Percentiles rank a stretch among this genome's conserved stretches.
phyloP scores from a whole-genome alignment of 2,329 filamentous ascomycete genomes.

The Ploettnerulaceae sp. region DNA sequence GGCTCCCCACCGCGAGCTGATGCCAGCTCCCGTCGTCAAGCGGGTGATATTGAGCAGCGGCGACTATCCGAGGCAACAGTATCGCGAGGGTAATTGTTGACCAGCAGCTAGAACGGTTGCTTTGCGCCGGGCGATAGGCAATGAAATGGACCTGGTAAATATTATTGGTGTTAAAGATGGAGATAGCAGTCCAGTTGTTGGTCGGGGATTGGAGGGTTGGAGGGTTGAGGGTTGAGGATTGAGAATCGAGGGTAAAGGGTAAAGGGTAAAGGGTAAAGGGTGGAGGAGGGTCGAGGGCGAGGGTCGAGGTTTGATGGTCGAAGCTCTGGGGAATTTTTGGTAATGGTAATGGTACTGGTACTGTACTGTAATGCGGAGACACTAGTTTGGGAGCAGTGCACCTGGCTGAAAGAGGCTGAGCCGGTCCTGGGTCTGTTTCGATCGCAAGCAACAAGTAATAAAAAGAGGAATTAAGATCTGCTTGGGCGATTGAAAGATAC shows the following conservation, averaged over 20 bases:
- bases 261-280: no score
- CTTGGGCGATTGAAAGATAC: no score
- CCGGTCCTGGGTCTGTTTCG: no score
- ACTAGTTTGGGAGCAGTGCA: not conserved
- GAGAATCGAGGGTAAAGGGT: no score
- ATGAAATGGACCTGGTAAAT: not conserved
- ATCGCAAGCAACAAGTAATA: no score
- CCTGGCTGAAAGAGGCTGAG: no score
- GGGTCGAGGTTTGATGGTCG: not conserved
- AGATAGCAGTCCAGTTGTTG: no score
- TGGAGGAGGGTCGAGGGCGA: not conserved
- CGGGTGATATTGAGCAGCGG: slow-evolving; percentile 4
- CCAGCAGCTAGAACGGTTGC: not conserved
- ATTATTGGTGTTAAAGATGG: not conserved
- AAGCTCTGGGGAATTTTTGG: slow-evolving; percentile 2
- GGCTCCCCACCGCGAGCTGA: slow-evolving; percentile 1
- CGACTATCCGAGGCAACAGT: slow-evolving; percentile 10
- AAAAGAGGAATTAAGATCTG: no score
- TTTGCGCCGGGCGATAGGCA: not conserved
- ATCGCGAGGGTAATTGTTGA: slow-evolving; percentile 4
- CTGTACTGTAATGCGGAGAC: not conserved
- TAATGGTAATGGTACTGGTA: not conserved
- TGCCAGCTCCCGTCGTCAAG: slow-evolving; percentile 6
- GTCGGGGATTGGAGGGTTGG: no score
- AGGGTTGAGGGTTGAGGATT: not conserved